Evolutionary conservation across 2,329 filamentous ascomycete genomes (phyloP), one percentile per base, ranked within the genome.

Genomic region (Didymella sp.): DNA sequence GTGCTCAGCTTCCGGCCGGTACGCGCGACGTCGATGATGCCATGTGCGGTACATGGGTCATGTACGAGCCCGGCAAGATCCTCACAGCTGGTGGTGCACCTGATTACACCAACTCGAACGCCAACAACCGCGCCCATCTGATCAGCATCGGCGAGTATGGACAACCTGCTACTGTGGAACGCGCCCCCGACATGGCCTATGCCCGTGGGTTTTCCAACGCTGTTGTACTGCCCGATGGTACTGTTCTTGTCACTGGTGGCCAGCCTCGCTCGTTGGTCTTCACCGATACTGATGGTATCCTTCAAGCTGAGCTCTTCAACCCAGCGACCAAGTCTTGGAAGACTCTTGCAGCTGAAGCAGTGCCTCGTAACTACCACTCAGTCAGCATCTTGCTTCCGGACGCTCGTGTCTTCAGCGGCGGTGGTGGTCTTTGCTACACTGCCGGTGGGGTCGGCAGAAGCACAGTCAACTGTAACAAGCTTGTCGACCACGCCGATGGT

Each of bases 41-140:
- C 8, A 70, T 70, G 67, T 67, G 64, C 47, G 66, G 66, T 30
- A 58, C 62, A 30, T 68, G 64, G 27, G 66, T 64, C 33, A 69
- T 70, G 66, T 70, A 68, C 22, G 67, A 70, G 55, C 60, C 67
- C 31, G 67, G 66, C 15, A 69, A 70, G 27, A 68, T 70, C 28
- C 47, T 70, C 19, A 66, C 51, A 46, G 67, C 67, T 25, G 67
- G 66, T 21, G 67, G 67, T 11, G 57, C 67, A n/a, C 58, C 59
- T 6, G 64, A 68, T 25, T 70, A 70, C 59, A 68, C 64, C 8
- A 46, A 69, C 33, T 60, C 62, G 4, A 48, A 54, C 12, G 66
- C 67, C 25, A 66, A 63, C 19, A 51, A 61, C 7, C 64, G 59
- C 33, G 64, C 67, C 15, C 66, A 69, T 33, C 53, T 70, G 11